These are phyloP conservation scores for Lavandula angustifolia DNA, from an alignment of 257 asterid species.

Conservation along the genomic window DNA sequence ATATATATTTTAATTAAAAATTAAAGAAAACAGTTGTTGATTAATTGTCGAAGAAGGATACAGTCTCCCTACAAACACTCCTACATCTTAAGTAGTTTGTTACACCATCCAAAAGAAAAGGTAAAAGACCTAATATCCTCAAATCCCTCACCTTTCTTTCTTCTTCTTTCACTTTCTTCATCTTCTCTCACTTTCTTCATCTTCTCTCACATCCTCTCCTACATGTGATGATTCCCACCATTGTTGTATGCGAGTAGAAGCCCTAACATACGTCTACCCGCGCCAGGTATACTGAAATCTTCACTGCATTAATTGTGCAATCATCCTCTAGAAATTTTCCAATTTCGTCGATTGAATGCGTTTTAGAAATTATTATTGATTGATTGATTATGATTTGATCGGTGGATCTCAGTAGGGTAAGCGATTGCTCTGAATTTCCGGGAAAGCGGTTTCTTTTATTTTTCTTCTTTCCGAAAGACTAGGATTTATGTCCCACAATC, in stretches of 20 bases:
- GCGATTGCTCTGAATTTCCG: slow-evolving; percentile 31
- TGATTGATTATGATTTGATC: slow-evolving; percentile 42
- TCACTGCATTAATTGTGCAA: slow-evolving; percentile 15
- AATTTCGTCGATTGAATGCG: slow-evolving; percentile 17
- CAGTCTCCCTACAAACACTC: slow-evolving; percentile 33
- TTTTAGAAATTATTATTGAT: slow-evolving; percentile 2
- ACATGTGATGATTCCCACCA: slow-evolving; percentile 54
- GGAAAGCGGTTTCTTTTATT: slow-evolving; percentile 27
- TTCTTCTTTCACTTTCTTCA: not conserved
- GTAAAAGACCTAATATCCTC: not conserved
- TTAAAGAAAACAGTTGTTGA: not conserved
- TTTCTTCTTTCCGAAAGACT: slow-evolving; percentile 13
- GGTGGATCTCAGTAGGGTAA: slow-evolving; percentile 47
- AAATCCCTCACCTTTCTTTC: not conserved
- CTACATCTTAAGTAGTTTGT: slow-evolving; percentile 31
- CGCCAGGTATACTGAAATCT: slow-evolving; percentile 41
- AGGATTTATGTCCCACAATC: slow-evolving; percentile 55
- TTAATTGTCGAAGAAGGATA: not conserved
- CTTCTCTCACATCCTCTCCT: not conserved
- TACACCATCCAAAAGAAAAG: slow-evolving; percentile 22
- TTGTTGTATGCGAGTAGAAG: slow-evolving; percentile 39
- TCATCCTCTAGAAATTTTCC: slow-evolving; percentile 22
- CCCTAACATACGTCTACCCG: slow-evolving; percentile 38
- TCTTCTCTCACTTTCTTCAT: slow-evolving; percentile 1
- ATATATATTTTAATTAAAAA: not conserved